Evolutionary conservation across 768 basidiomycete species (phyloP).

Genomic region (Leucogyrophana mollusca): DNA sequence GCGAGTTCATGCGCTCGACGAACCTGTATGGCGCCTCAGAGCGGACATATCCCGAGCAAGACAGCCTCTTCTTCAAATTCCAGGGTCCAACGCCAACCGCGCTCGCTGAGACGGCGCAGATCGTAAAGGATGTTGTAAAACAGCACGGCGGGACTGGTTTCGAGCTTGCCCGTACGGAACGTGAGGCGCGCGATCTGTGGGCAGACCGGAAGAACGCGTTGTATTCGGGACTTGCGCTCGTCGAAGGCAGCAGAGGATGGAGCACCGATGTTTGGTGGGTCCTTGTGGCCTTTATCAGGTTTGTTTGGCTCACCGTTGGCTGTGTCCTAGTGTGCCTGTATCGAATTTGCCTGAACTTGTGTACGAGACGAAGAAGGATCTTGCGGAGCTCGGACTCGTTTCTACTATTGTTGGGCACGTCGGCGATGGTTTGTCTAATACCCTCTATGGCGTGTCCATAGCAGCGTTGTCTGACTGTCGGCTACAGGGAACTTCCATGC

Average conservation of each 20-base stretch:
- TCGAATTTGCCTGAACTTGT: constrained; percentile 65
- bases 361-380: constrained; percentile 69
- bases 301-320: background rate
- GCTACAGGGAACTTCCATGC: constrained; percentile 48
- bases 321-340: constrained; percentile 49
- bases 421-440: constrained; percentile 53
- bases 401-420: constrained; percentile 76
- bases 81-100: constrained; percentile 65
- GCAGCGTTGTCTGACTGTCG: background rate
- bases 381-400: constrained; percentile 51
- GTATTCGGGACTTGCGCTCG: constrained; percentile 52
- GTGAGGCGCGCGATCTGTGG: constrained; percentile 77
- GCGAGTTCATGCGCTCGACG: constrained; percentile 60
- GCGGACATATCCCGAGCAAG: constrained; percentile 58
- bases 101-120: constrained; percentile 58
- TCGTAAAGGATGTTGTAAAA: constrained; percentile 56
- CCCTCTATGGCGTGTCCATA: constrained; percentile 29
- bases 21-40: constrained; percentile 54
- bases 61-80: constrained; percentile 86
- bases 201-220: constrained; percentile 67
- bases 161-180: constrained; percentile 56
- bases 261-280: constrained; percentile 75
- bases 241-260: constrained; percentile 60
- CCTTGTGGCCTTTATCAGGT: background rate
- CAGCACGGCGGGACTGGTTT: constrained; percentile 70